Base-by-base conservation (phyloP, 106 monocot genomes). In the Hemerocallis citrina region DNA sequence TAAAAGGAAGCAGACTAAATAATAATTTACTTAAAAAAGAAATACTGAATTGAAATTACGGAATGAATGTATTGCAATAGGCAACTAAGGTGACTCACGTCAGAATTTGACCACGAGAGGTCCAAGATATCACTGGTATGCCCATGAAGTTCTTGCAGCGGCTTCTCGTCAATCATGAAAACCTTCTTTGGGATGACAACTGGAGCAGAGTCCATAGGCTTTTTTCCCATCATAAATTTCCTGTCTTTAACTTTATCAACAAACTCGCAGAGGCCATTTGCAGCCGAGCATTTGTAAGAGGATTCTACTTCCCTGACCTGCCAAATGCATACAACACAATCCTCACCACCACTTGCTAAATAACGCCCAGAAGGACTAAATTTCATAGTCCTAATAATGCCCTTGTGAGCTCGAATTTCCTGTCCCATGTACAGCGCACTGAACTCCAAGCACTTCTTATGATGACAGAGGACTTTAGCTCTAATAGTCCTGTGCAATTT, bases 271-370 rank as follows among this genome's bases (percentile, higher is more conserved):
- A 66, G 68, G 30, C 24, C 42, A 65, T 77, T 45, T 17, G 32
- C 24, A 29, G 8, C n/a, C 42, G 56, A 32, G 56, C 36, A 72
- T 33, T 65, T 63, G 38, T 69, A 75, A 49, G 72, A 69, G 2
- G 77, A n/a, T 61, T 83, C 85, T n/a, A 66, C 69, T 81, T 89
- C 75, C 24, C 52, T 66, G 36, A 81, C 80, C 61, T 74, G 70
- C 94, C 94, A 94, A 32, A 94, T 65, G 38, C 75, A 65, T 22
- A 89, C 57, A 30, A 83, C 63, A 59, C 80, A 85, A 71, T 94
- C 94, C 54, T 89, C 89, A 16, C 94, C 94, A 42, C 75, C 94
- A 34, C 65, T 94, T 27, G 85, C 94, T 7, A 89, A 46, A 68
- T 81, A 86, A 56, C 73, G 52, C 0, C 94, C 94, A 57, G 72